Percentiles rank a stretch among this genome's conserved stretches.
phyloP scores from a whole-genome alignment of 1,284 basidiomycete genomes.

The Rugiboletus extremiorientalis region DNA sequence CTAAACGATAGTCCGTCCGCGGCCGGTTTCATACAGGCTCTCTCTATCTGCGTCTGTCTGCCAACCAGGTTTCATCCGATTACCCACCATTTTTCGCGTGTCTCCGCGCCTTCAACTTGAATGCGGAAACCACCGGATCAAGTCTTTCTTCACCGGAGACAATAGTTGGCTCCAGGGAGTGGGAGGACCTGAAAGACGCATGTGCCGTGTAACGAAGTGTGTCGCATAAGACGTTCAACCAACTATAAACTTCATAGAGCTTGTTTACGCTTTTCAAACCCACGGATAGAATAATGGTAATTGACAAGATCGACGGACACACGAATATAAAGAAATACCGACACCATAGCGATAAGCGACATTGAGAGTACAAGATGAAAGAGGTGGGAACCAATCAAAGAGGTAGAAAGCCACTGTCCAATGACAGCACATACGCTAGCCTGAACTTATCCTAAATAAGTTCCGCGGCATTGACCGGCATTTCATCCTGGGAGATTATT shows the following conservation, averaged over 20 bases:
- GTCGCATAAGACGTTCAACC: background rate
- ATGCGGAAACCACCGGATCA: slow-evolving; percentile 1
- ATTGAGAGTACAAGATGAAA: slow-evolving; percentile 20
- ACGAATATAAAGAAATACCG: slow-evolving; percentile 36
- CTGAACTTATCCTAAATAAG: slow-evolving; percentile 53
- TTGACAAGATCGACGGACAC: slow-evolving; percentile 7
- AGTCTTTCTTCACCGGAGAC: background rate
- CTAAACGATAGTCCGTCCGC: background rate
- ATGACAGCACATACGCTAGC: background rate
- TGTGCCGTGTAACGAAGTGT: too few relatives aligned
- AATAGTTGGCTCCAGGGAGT: background rate
- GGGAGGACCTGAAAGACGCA: too few relatives aligned
- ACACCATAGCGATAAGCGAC: slow-evolving; percentile 38
- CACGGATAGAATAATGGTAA: background rate
- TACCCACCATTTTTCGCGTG: background rate
- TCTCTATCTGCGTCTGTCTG: slow-evolving; percentile 10
- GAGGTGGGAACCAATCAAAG: background rate
- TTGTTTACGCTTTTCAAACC: background rate
- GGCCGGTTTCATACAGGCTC: slow-evolving; percentile 11
- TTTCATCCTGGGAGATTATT: slow-evolving; percentile 68
- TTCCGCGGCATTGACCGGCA: slow-evolving; percentile 91
- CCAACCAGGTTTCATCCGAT: slow-evolving; percentile 9
- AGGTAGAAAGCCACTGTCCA: slow-evolving; percentile 1
- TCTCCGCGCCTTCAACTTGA: background rate
- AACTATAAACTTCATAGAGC: background rate